A percentile compares a stretch with the other conserved stretches of the same genome.
Evolutionary conservation across 768 basidiomycete species (phyloP).

Genomic region (Lentinula sp.): DNA sequence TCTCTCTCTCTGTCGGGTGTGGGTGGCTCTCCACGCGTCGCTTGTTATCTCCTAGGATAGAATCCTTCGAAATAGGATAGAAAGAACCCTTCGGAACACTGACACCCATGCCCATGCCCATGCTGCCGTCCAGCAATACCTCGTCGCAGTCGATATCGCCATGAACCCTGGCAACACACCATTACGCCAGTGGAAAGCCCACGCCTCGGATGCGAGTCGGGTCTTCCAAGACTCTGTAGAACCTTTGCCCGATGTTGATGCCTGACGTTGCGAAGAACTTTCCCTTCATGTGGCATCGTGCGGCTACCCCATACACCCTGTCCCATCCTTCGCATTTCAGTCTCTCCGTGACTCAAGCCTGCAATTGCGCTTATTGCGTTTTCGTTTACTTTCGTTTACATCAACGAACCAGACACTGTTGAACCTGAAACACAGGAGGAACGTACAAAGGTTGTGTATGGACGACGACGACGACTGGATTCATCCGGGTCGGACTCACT

Average conservation of each 20-base stretch:
- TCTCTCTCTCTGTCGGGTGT: too few species aligned
- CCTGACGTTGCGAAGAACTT: too few species aligned
- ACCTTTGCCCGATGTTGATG: constrained; percentile 83
- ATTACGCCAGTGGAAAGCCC: constrained; percentile 83
- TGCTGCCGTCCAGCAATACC: constrained; percentile 60
- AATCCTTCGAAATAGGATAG: too few species aligned
- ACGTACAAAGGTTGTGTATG: neutral
- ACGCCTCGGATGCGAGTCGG: constrained; percentile 81
- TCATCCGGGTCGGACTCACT: neutral
- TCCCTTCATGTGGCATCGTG: constrained; percentile 95
- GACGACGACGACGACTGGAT: too few species aligned
- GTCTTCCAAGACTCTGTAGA: constrained; percentile 86
- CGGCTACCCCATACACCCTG: constrained; percentile 37
- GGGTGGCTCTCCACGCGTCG: too few species aligned
- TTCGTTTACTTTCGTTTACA: neutral
- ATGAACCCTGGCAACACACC: constrained; percentile 87
- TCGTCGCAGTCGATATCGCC: constrained; percentile 94
- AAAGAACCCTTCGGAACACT: too few species aligned
- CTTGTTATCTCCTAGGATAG: neutral
- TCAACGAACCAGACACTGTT: neutral
- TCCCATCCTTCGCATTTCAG: too few species aligned
- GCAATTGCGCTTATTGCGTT: too few species aligned
- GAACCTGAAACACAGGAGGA: neutral
- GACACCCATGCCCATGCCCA: too few species aligned
- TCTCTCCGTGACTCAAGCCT: too few species aligned